Evolutionary conservation across 164 flowering plant species (phyloP).

Genomic region (Aristolochia contorta): DNA sequence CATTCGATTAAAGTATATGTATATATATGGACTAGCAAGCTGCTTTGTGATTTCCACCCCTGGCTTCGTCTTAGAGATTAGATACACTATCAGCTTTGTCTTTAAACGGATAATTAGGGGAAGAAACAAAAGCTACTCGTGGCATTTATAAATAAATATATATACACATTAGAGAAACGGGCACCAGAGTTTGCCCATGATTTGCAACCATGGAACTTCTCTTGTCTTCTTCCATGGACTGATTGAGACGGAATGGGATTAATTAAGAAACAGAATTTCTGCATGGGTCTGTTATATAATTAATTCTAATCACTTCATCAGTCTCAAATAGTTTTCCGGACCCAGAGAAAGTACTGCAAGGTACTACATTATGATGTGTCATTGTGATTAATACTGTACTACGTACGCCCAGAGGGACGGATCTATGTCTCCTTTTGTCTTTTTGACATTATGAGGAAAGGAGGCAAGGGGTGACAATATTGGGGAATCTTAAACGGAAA

Average conservation of each 20-base stretch:
- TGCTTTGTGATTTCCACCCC: neutral
- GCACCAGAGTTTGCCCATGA: too few relatives aligned
- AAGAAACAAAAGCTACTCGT: neutral
- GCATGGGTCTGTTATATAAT: too few relatives aligned
- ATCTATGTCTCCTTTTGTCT: too few relatives aligned
- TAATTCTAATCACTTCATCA: too few relatives aligned
- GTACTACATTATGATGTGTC: too few relatives aligned
- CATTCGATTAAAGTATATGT: neutral
- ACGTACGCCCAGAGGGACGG: too few relatives aligned
- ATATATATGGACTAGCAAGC: neutral
- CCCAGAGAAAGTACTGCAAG: too few relatives aligned
- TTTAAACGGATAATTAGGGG: neutral
- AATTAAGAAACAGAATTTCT: neutral
- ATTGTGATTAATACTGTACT: too few relatives aligned
- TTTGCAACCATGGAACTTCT: neutral
- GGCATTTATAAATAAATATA: neutral
- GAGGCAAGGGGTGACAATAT: too few relatives aligned
- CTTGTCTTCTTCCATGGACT: neutral
- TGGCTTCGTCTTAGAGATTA: neutral
- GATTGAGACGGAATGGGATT: neutral
- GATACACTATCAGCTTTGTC: neutral
- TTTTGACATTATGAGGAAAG: too few relatives aligned
- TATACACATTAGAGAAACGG: neutral
- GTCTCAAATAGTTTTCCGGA: too few relatives aligned
- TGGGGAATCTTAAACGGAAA: too few relatives aligned